Conservation (phyloP, 1,284 basidiomycete species). For the Cryptococcus floricola region DNA sequence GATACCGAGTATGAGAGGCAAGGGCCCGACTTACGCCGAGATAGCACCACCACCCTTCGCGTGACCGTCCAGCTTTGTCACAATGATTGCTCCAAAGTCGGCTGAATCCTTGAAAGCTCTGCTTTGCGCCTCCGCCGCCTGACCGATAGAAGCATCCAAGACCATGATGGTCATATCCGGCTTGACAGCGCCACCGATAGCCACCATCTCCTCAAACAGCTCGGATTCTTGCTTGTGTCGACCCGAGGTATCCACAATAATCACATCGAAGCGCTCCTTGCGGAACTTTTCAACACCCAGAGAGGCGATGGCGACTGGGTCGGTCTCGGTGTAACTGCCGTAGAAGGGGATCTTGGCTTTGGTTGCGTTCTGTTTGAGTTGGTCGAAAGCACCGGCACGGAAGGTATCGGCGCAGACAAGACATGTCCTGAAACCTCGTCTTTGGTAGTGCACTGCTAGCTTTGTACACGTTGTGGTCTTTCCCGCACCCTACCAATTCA, state of each 20-base stretch:
- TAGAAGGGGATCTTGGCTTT: slow-evolving; percentile 99
- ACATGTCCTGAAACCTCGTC: slow-evolving; percentile 94
- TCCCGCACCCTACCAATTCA: slow-evolving; percentile 73
- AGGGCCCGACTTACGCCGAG: slow-evolving; percentile 68
- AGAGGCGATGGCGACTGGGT: slow-evolving; percentile 90
- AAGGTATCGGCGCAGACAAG: slow-evolving; percentile 99
- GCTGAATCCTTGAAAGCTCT: slow-evolving; percentile 97
- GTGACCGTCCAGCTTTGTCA: slow-evolving; percentile 99
- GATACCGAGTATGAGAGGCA: background rate
- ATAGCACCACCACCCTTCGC: slow-evolving; percentile 99
- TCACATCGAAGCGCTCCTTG: slow-evolving; percentile 95
- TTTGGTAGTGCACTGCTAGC: slow-evolving; percentile 95
- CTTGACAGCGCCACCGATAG: slow-evolving; percentile 87
- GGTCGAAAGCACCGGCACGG: slow-evolving; percentile 98
- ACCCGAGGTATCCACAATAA: slow-evolving; percentile 98
- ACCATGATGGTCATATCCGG: slow-evolving; percentile 90
- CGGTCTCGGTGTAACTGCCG: slow-evolving; percentile 97
- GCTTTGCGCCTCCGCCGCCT: slow-evolving; percentile 94
- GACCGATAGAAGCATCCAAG: slow-evolving; percentile 76
- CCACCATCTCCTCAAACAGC: slow-evolving; percentile 96
- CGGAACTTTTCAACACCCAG: slow-evolving; percentile 96
- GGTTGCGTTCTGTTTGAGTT: slow-evolving; percentile 84
- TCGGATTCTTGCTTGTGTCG: slow-evolving; percentile 97
- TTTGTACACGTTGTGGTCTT: slow-evolving; percentile 99
- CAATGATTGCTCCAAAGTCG: slow-evolving; percentile 97